Evolutionary conservation across 306 rosid species (phyloP), one percentile per base, ranked within the genome.

Genomic region (Abrus precatorius): DNA sequence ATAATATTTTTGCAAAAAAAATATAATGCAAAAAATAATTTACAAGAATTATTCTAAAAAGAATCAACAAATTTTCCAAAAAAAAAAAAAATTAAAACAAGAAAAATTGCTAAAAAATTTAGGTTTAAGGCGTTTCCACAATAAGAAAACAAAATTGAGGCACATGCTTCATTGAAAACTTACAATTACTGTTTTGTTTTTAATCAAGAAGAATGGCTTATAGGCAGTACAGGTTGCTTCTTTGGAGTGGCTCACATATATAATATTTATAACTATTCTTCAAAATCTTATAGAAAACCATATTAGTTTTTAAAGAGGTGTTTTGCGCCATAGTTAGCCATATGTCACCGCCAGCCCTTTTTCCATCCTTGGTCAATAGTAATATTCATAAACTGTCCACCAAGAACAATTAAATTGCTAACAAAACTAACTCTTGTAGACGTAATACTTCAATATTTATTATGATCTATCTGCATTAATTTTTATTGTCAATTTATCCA

Each of bases 401-500:
- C 32, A 64, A 12, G 48, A 64, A 61, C 5, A 59, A 52, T 52
- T 13, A 63, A 38, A 36, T 12, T 34, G 47, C 9, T 43, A 45
- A 67, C 54, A 30, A 12, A 69, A 48, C 44, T 8, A 1, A 43
- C 54, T 43, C 6, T 38, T 64, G 13, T 63, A 36, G 28, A 36
- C 69, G 45, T 36, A 62, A 63, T 63, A 63, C 68, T 62, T 62
- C 47, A 62, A 62, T 34, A 0, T 64, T 64, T 64, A 33, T 33
- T 33, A 41, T 4, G 65, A 12, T 60, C 43, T 20, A 9, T 33
- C 67, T 32, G 67, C 14, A 33, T 32, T 36, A 36, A 2, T 4
- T 60, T 30, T 29, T 59, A 59, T 33, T 30, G 27, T 33, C 27
- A 5, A 10, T 11, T 13, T 28, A 59, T 9, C 10, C 40, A 3